Base-by-base conservation (phyloP, 2,329 filamentous ascomycete species). In the Exophiala lecanii-corni region DNA sequence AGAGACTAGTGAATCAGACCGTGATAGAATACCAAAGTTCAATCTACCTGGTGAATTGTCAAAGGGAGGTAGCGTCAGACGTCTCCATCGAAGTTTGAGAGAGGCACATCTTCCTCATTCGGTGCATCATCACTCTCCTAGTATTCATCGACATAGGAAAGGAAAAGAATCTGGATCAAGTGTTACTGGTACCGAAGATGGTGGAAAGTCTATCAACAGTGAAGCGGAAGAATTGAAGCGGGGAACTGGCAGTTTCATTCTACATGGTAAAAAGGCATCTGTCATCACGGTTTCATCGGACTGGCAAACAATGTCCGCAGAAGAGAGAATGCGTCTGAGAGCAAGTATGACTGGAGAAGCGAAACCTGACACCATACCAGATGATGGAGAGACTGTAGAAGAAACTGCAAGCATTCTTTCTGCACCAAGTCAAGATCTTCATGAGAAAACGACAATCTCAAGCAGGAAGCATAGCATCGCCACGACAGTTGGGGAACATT, bases 231-330 rank as follows among this genome's bases (percentile, higher is more conserved):
- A 84, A 9, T 73, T 98, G 9, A 73, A 84, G 5, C 81, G 92
- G 36, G 84, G 84, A 9, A 80, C 86, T 9, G 88, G 88, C 4
- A 94, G 87, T 57, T 98, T 98, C 63, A 94, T 92, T 3, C 82
- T 98, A 3, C 92, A 98, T 59, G 91, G 92, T 48, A 98, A 97
- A 71, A 97, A 98, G 65, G 92, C 92, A 2, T 95, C 89, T 1
- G 86, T 98, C 43, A 87, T 98, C 55, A 94, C 87, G n/a, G 94
- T 98, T 61, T 89, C 89, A 6, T 81, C 82, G n/a, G 91, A 95
- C 56, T 82, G 95, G 70, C 83, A 91, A 57, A 83, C 77, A 46
- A 79, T 89, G 65, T 76, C 82, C 1, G 75, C 80, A 0, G 86
- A 91, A 48, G 84, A 89, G 57, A 79, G 82, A 26, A 67, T 87